Percentiles rank a stretch among this genome's conserved stretches.
These are phyloP conservation scores for Termitomyces sp. DNA, from an alignment of 768 basidiomycete species.

Conservation along the genomic window DNA sequence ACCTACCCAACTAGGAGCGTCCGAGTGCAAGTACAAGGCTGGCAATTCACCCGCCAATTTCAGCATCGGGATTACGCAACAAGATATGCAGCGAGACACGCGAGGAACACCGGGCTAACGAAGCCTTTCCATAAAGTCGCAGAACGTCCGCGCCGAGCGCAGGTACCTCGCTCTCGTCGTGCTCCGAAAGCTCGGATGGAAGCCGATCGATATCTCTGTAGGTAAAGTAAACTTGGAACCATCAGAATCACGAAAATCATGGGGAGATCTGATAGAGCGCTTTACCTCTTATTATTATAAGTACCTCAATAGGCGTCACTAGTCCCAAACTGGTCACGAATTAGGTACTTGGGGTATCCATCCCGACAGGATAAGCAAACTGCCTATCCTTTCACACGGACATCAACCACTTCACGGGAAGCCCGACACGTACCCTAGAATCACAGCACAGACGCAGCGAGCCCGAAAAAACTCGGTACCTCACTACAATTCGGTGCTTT, in stretches of 20 bases:
- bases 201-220: conserved; percentile 24
- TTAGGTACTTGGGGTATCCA: too few relatives aligned
- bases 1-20: conserved; percentile 47
- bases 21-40: too few relatives aligned
- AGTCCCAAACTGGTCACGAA: too few relatives aligned
- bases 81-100: conserved; percentile 49
- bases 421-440: too few relatives aligned
- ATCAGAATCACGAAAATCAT: background rate
- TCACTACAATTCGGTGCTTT: conserved; percentile 22
- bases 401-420: too few relatives aligned
- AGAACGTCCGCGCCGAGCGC: conserved; percentile 29
- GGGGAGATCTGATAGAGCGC: background rate
- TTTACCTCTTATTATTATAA: too few relatives aligned
- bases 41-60: conserved; percentile 41
- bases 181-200: conserved; percentile 65
- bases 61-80: conserved; percentile 41
- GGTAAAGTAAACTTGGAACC: background rate
- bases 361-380: too few relatives aligned
- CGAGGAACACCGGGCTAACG: conserved; percentile 51
- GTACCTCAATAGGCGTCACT: too few relatives aligned
- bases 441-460: too few relatives aligned
- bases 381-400: too few relatives aligned
- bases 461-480: too few relatives aligned
- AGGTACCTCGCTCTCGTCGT: conserved; percentile 41
- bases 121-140: conserved; percentile 41